phyloP scores from a whole-genome alignment of 1,284 basidiomycete genomes.

The Pterulicium gracile region DNA sequence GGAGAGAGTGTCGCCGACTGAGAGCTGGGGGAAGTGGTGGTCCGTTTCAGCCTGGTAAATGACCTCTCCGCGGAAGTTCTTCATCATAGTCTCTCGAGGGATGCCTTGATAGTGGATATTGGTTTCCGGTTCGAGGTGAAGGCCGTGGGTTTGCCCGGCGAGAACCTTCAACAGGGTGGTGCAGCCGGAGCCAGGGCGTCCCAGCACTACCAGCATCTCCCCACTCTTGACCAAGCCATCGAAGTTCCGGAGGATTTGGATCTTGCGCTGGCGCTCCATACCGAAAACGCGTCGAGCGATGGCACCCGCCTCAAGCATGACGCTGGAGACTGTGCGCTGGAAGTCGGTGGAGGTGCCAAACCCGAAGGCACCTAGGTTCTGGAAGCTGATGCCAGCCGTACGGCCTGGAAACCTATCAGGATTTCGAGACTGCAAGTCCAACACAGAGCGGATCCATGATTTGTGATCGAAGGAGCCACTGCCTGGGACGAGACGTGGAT shows the following conservation, averaged over 20 bases:
- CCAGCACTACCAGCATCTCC: conserved; percentile 48
- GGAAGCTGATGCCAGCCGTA: conserved; percentile 30
- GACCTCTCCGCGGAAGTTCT: conserved; percentile 14
- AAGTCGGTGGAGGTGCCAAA: conserved; percentile 31
- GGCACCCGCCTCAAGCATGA: conserved; percentile 21
- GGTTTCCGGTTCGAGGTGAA: conserved; percentile 3
- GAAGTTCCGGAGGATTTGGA: conserved; percentile 33
- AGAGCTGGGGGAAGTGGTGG: conserved; percentile 45
- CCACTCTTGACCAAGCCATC: conserved; percentile 19
- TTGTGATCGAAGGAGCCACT: conserved; percentile 25
- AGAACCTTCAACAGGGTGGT: conserved; percentile 6
- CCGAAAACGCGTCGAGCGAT: conserved; percentile 20
- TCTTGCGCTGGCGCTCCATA: conserved; percentile 7
- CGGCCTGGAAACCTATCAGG: conserved; percentile 19
- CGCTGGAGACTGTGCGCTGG: conserved; percentile 33
- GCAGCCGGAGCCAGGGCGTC: conserved; percentile 26
- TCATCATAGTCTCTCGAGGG: conserved; percentile 28
- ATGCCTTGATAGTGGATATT: conserved; percentile 23
- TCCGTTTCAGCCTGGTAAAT: conserved; percentile 24
- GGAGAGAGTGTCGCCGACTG: conserved; percentile 38
- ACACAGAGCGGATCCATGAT: conserved; percentile 24
- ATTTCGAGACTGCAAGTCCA: conserved; percentile 17
- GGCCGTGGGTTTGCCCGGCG: conserved; percentile 6
- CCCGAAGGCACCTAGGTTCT: conserved; percentile 31
- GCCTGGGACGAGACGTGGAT: conserved; percentile 26